phyloP scores from a whole-genome alignment of 345 rosid genomes.

The Durio zibethinus region DNA sequence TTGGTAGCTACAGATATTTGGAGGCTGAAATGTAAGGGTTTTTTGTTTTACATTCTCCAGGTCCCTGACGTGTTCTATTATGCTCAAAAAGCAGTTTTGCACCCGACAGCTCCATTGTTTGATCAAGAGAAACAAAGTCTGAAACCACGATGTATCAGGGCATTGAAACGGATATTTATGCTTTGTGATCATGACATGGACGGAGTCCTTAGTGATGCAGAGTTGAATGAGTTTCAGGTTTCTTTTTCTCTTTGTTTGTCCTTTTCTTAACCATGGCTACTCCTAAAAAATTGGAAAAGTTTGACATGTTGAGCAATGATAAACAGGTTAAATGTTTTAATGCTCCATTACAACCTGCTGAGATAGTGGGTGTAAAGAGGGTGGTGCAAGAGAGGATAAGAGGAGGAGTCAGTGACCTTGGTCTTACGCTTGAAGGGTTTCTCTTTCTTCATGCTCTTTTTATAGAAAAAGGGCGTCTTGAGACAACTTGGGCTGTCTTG shows the following conservation, averaged over 20 bases:
- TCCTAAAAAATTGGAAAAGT: not conserved
- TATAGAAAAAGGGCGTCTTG: slow-evolving; percentile 75
- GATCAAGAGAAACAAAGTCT: slow-evolving; percentile 69
- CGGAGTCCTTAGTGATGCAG: slow-evolving; percentile 72
- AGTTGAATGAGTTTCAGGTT: slow-evolving; percentile 86
- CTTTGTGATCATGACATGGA: slow-evolving; percentile 77
- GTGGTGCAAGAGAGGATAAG: slow-evolving; percentile 78
- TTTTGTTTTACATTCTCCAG: slow-evolving; percentile 28
- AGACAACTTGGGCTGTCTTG: slow-evolving; percentile 79
- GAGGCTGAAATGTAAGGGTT: not conserved
- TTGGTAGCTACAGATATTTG: not conserved
- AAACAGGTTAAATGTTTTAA: slow-evolving; percentile 70
- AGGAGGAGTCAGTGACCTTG: slow-evolving; percentile 72
- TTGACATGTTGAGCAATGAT: slow-evolving; percentile 24
- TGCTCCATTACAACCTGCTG: slow-evolving; percentile 72
- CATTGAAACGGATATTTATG: slow-evolving; percentile 69
- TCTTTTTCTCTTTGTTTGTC: slow-evolving; percentile 14
- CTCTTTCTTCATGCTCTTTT: slow-evolving; percentile 72
- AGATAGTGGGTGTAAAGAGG: slow-evolving; percentile 68
- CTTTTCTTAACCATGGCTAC: slow-evolving; percentile 1
- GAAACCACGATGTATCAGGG: slow-evolving; percentile 70
- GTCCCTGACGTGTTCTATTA: slow-evolving; percentile 83
- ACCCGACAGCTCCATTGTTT: slow-evolving; percentile 75
- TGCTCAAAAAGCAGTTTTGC: slow-evolving; percentile 80
- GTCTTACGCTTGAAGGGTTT: slow-evolving; percentile 78